phyloP scores from a whole-genome alignment of 2,329 filamentous ascomycete species.

The Colletotrichum sp. region DNA sequence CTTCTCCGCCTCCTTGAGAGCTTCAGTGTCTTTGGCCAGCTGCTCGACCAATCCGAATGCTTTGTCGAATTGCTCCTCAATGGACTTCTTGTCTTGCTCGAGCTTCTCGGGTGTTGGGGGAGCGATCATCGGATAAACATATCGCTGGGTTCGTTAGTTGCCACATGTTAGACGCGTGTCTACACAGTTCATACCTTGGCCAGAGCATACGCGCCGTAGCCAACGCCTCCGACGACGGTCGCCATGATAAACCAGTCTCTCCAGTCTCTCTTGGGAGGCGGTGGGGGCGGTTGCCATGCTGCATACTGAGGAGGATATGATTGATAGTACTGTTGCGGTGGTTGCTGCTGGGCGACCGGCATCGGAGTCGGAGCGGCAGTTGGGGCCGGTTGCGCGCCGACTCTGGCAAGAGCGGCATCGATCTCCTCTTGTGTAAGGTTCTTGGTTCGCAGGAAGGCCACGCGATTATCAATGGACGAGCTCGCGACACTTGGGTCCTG shows the following conservation, averaged over 20 bases:
- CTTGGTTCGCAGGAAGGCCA: conserved; percentile 94
- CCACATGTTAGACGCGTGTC: no score
- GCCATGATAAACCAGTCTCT: conserved; percentile 99
- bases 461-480: conserved; percentile 89
- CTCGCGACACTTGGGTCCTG: conserved; percentile 91
- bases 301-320: conserved; percentile 55
- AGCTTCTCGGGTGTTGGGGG: conserved; percentile 93
- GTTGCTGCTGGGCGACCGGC: conserved; percentile 46
- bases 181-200: conserved; percentile 69
- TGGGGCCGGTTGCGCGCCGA: conserved; percentile 62
- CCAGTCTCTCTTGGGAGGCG: conserved; percentile 86
- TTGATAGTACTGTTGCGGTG: conserved; percentile 47
- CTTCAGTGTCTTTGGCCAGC: conserved; percentile 85
- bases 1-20: conserved; percentile 86
- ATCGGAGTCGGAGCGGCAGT: conserved; percentile 41
- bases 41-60: conserved; percentile 93
- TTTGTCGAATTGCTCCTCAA: conserved; percentile 92
- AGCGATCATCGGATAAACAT: conserved; percentile 87
- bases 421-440: conserved; percentile 98
- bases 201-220: conserved; percentile 87
- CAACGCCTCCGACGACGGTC: conserved; percentile 86
- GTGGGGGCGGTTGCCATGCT: conserved; percentile 63
- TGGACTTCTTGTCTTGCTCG: conserved; percentile 90
- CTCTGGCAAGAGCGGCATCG: conserved; percentile 79
- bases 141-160: conserved; percentile 65